Base-by-base conservation (phyloP, 129 eudicot genomes). In the Chrysanthemum makinoi region DNA sequence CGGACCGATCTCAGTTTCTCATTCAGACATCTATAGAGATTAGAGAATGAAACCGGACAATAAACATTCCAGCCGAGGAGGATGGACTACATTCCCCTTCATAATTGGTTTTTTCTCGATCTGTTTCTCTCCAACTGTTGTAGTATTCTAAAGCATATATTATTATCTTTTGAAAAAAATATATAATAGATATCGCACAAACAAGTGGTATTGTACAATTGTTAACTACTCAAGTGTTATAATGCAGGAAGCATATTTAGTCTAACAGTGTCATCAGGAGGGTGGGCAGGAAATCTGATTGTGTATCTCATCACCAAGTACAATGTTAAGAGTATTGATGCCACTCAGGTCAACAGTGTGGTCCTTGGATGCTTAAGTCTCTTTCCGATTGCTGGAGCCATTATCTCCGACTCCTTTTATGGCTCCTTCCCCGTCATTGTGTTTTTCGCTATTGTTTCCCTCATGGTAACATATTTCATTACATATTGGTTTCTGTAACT, bases 371-470 rank as follows among this genome's bases (percentile, higher is more conserved):
- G 81, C 76, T 46, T 56, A 30, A 65, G 63, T 54, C 57, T 89
- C 44, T 77, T 84, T 74, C 90, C 93, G 4, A 62, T 86, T 13
- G n/a, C 77, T 5, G 90, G 79, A 30, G 96, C 93, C 11, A 79
- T 87, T 22, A 18, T 87, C 69, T 81, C 96, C 6, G 96, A 90
- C 65, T 87, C 94, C 20, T 83, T 83, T 44, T 62, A 63, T 3
- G 94, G 94, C 16, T 74, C 83, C n/a, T 90, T 73, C 77, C 18
- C 75, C 6, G 89, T 85, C 70, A 68, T 87, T 12, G 74, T 68
- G 50, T 70, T 79, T 51, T 85, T 86, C 74, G 72, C 81, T 63
- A 18, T 79, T 33, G 19, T 85, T 71, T 87, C 94, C 20, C 70
- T 86, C 24, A 52, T 89, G 93, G 96, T 33, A 59, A n/a, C 24